A percentile compares a stretch with the other conserved stretches of the same genome.
Evolutionary conservation across 345 rosid genomes (phyloP).

Genomic region (Gossypium mustelinum): DNA sequence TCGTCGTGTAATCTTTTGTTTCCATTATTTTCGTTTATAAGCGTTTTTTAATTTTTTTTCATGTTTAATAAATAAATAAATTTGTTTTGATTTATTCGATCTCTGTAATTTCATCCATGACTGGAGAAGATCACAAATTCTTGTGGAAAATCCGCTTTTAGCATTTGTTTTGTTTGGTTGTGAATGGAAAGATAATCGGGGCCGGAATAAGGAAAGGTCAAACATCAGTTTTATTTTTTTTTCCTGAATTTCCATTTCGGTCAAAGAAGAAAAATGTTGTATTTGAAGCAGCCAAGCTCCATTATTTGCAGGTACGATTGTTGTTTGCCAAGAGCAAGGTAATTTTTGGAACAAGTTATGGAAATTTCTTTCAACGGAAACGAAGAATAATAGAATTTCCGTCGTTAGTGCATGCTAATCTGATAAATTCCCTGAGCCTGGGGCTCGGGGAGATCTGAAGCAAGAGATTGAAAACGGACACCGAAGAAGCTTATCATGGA

Average conservation of each 20-base stretch:
- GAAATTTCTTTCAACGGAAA: background rate
- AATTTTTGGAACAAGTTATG: background rate
- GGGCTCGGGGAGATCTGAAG: constrained; percentile 60
- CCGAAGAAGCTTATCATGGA: constrained; percentile 19
- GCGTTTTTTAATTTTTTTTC: no score
- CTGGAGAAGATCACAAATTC: background rate
- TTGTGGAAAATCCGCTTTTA: background rate
- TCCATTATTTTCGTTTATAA: background rate
- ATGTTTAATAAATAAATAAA: background rate
- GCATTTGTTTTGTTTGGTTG: constrained; percentile 11
- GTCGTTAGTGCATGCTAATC: constrained; percentile 45
- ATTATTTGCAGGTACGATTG: constrained; percentile 32
- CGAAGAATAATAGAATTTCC: background rate
- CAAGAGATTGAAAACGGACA: constrained; percentile 10
- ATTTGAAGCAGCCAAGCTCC: constrained; percentile 71
- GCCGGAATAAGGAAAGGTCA: constrained; percentile 12
- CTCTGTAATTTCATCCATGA: background rate
- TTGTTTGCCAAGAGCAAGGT: constrained; percentile 10
- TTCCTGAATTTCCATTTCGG: background rate
- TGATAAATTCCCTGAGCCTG: constrained; percentile 65
- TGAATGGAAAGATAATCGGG: constrained; percentile 9
- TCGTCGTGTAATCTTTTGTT: constrained; percentile 4
- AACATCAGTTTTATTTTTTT: background rate
- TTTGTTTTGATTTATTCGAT: background rate
- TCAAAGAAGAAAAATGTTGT: constrained; percentile 39